A percentile compares a stretch with the other conserved stretches of the same genome.
These are phyloP conservation scores for Phoma herbarum DNA, from an alignment of 2,329 filamentous ascomycete genomes.

Conservation along the genomic window DNA sequence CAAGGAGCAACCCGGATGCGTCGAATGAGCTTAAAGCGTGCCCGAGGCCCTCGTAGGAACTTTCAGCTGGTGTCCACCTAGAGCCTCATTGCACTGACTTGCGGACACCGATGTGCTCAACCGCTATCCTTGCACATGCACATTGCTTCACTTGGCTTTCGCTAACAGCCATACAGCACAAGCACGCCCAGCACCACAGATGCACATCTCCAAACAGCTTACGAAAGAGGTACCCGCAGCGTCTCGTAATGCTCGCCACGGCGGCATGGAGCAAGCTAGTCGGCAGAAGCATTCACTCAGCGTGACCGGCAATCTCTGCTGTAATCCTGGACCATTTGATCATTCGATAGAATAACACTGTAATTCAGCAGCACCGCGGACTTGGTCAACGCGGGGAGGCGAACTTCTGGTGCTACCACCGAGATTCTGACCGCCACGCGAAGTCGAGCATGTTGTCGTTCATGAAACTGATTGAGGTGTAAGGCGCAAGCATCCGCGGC, in stretches of 20 bases:
- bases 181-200: constrained; percentile 28
- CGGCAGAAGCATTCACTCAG: constrained; percentile 31
- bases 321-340: constrained; percentile 30
- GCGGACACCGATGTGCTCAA: constrained; percentile 16
- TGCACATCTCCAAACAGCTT: constrained; percentile 33
- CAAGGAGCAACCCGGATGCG: constrained; percentile 21
- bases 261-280: constrained; percentile 18
- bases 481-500: constrained; percentile 46
- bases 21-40: constrained; percentile 26
- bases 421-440: constrained; percentile 39
- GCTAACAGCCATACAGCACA: constrained; percentile 23
- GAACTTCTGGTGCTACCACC: constrained; percentile 37
- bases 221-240: constrained; percentile 37
- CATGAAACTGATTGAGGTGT: constrained; percentile 18
- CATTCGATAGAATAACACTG: constrained; percentile 38
- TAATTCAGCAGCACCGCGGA: constrained; percentile 25
- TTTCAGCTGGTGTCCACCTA: constrained; percentile 15
- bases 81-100: constrained; percentile 21
- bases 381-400: constrained; percentile 35
- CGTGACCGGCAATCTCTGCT: constrained; percentile 24
- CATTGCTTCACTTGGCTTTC: constrained; percentile 31
- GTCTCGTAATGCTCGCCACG: constrained; percentile 35
- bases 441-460: constrained; percentile 30
- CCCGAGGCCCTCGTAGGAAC: constrained; percentile 21
- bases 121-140: constrained; percentile 32